Conservation (phyloP, 495 filamentous ascomycete genomes). For the Neurospora tetraspora region DNA sequence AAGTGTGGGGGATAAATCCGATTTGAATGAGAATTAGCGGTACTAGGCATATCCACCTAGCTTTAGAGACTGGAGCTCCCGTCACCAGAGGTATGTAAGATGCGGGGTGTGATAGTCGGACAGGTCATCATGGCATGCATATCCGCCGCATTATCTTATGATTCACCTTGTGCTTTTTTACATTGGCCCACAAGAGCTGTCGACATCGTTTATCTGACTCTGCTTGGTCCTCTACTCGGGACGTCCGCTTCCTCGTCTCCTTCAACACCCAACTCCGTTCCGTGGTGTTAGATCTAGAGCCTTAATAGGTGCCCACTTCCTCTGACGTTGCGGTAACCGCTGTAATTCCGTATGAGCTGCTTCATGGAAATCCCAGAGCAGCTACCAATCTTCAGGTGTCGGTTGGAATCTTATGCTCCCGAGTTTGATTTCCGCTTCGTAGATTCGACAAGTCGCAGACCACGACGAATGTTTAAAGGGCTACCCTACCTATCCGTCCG, state of each 20-base stretch:
- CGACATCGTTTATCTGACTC: background rate
- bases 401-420: background rate
- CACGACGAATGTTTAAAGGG: background rate
- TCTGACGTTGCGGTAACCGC: background rate
- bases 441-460: background rate
- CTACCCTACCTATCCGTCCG: background rate
- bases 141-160: background rate
- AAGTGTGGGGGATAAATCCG: too few species aligned
- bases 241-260: background rate
- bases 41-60: background rate
- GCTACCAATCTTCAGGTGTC: background rate
- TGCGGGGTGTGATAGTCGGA: background rate
- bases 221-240: background rate
- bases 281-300: background rate
- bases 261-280: background rate
- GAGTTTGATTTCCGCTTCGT: background rate
- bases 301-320: background rate
- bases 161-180: background rate
- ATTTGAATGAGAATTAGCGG: too few species aligned
- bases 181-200: background rate
- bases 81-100: background rate
- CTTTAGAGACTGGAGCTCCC: background rate
- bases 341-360: background rate
- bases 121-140: background rate
- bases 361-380: background rate